Percentiles rank a stretch among this genome's conserved stretches.
phyloP scores from a whole-genome alignment of 2,329 filamentous ascomycete genomes.

The Pseudocercospora eumusae region DNA sequence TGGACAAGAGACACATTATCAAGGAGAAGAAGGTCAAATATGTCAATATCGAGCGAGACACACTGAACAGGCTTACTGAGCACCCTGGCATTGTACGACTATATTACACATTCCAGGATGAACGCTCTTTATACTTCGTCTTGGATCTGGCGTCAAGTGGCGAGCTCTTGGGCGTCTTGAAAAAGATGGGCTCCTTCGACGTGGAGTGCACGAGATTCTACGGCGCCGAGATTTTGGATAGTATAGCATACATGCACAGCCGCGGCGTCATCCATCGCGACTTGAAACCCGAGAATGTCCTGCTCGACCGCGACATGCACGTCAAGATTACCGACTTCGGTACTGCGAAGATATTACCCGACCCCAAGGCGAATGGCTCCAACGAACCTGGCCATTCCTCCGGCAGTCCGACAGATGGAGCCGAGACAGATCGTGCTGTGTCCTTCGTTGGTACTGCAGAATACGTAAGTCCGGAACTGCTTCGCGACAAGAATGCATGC shows the following conservation, averaged over 20 bases:
- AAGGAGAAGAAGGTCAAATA: conserved; percentile 99
- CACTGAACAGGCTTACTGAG: conserved; percentile 90
- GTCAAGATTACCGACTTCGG: conserved; percentile 99
- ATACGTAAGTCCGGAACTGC: conserved; percentile 95
- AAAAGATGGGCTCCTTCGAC: conserved; percentile 92
- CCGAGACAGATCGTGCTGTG: conserved; percentile 73
- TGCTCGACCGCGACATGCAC: conserved; percentile 93
- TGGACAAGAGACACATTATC: conserved; percentile 98
- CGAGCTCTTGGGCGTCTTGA: conserved; percentile 87
- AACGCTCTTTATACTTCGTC: conserved; percentile 93
- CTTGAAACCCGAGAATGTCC: conserved; percentile 93
- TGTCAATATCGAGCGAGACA: conserved; percentile 99
- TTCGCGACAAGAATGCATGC: conserved; percentile 94
- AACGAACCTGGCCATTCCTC: conserved; percentile 35
- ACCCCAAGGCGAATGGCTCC: conserved; percentile 48
- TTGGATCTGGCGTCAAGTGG: conserved; percentile 90
- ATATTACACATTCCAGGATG: conserved; percentile 98
- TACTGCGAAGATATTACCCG: conserved; percentile 83
- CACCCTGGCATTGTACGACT: conserved; percentile 94
- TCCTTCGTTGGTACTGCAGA: conserved; percentile 98
- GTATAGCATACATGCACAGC: conserved; percentile 97
- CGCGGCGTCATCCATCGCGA: conserved; percentile 95
- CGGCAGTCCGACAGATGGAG: conserved; percentile 56
- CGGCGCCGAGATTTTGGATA: conserved; percentile 90
- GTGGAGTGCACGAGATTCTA: conserved; percentile 94